Evolutionary conservation across 2,329 filamentous ascomycete species (phyloP).

Genomic region (Aspergillus glaucus): DNA sequence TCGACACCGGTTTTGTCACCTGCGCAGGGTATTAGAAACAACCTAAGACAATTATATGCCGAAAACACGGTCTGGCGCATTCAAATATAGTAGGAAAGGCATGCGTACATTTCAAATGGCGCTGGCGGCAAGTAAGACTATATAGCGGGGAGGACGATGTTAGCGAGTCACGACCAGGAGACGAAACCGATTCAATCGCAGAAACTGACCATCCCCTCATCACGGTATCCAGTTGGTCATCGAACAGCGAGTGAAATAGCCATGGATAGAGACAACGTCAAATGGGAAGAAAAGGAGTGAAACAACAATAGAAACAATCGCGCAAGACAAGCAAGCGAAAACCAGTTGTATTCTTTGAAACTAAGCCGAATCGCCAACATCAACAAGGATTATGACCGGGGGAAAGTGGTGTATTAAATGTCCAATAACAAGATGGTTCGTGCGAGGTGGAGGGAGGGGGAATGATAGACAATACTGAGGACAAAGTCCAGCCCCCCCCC

Average conservation of each 20-base stretch:
- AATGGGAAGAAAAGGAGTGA: background rate
- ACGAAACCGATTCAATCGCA: background rate
- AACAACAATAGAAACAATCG: background rate
- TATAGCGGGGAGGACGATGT: background rate
- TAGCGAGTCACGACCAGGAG: background rate
- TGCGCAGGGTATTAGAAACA: slow-evolving; percentile 4
- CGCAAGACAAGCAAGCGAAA: background rate
- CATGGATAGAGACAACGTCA: slow-evolving; percentile 14
- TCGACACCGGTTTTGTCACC: slow-evolving; percentile 30
- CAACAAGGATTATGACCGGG: background rate
- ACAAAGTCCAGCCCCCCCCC: background rate
- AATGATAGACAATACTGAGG: slow-evolving; percentile 2
- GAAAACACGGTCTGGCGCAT: background rate
- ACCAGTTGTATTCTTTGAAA: background rate
- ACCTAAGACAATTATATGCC: background rate
- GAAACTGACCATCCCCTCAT: slow-evolving; percentile 35
- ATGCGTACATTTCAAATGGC: slow-evolving; percentile 32
- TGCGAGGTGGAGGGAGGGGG: slow-evolving; percentile 10
- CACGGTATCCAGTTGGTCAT: slow-evolving; percentile 22
- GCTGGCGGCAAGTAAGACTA: slow-evolving; percentile 33
- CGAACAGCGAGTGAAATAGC: slow-evolving; percentile 11
- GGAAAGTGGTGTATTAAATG: background rate
- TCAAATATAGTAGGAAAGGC: background rate
- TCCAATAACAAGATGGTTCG: slow-evolving; percentile 5
- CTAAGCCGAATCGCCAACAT: background rate